Evolutionary conservation across 2,329 filamentous ascomycete species (phyloP).

Genomic region (Fusarium paranaense): DNA sequence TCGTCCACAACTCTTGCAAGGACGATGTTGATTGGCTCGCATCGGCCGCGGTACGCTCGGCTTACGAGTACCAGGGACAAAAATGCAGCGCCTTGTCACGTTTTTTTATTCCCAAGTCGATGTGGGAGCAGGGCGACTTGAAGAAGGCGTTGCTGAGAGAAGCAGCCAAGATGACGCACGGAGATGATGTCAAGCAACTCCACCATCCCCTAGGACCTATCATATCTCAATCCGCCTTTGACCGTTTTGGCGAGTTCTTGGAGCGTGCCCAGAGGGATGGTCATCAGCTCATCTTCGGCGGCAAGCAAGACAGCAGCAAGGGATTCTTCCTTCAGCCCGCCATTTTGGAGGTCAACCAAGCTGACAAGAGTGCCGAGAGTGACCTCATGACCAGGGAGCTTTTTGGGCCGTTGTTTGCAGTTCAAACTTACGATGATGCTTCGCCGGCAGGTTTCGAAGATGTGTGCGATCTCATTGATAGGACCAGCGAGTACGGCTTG

Average conservation of each 20-base stretch:
- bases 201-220: constrained; percentile 9
- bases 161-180: constrained; percentile 10
- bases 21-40: constrained; percentile 7
- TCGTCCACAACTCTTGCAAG: constrained; percentile 51
- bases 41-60: constrained; percentile 8
- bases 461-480: constrained; percentile 15
- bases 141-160: constrained; percentile 8
- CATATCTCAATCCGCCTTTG: neutral
- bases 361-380: constrained; percentile 1
- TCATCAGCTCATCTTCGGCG: constrained; percentile 5
- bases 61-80: constrained; percentile 13
- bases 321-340: constrained; percentile 10
- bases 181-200: constrained; percentile 9
- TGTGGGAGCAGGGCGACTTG: constrained; percentile 9
- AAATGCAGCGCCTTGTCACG: constrained; percentile 15
- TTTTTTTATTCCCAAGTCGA: constrained; percentile 11
- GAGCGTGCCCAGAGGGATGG: neutral
- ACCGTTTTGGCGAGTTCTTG: constrained; percentile 8
- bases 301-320: constrained; percentile 8
- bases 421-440: constrained; percentile 11
- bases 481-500: constrained; percentile 11
- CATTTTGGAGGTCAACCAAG: neutral
- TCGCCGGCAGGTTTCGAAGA: constrained; percentile 1
- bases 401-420: constrained; percentile 11
- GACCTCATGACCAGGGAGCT: constrained; percentile 13